Conservation (phyloP, 2,329 filamentous ascomycete species). For the Fonsecaea monophora region DNA sequence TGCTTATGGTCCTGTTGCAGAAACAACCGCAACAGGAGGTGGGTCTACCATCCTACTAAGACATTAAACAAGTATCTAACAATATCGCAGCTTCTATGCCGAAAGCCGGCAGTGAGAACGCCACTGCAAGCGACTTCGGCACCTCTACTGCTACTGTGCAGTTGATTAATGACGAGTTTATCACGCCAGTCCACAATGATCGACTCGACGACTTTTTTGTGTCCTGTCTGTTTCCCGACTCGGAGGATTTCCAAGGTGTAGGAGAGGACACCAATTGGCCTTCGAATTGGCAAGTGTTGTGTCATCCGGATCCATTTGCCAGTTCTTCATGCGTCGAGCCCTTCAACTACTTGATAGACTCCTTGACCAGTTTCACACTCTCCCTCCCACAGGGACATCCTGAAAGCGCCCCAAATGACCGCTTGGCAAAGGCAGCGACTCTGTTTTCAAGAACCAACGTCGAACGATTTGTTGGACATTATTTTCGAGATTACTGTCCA, state of each 20-base stretch:
- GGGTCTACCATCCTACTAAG: neutral
- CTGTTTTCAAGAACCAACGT: conserved; percentile 16
- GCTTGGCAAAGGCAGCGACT: conserved; percentile 2
- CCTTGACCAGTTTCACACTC: conserved; percentile 17
- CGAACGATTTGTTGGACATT: conserved; percentile 18
- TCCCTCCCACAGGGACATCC: conserved; percentile 13
- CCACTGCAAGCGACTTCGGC: conserved; percentile 6
- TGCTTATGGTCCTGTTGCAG: neutral
- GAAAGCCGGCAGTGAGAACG: neutral
- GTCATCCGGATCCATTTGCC: neutral
- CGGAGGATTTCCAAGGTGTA: conserved; percentile 8
- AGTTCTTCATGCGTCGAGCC: neutral
- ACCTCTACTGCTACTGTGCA: conserved; percentile 1
- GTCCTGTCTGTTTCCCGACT: conserved; percentile 16
- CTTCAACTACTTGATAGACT: conserved; percentile 15
- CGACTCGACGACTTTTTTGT: conserved; percentile 17
- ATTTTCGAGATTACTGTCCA: conserved; percentile 22
- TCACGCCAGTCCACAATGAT: conserved; percentile 5
- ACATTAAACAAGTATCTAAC: neutral
- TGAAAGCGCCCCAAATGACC: conserved; percentile 9
- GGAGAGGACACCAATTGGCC: neutral
- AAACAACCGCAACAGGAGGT: conserved; percentile 2
- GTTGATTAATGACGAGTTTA: conserved; percentile 9
- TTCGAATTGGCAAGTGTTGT: neutral
- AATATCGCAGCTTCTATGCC: neutral